Base-by-base conservation (phyloP, 176 grass and related monocot genomes). In the Triticum turgidum region DNA sequence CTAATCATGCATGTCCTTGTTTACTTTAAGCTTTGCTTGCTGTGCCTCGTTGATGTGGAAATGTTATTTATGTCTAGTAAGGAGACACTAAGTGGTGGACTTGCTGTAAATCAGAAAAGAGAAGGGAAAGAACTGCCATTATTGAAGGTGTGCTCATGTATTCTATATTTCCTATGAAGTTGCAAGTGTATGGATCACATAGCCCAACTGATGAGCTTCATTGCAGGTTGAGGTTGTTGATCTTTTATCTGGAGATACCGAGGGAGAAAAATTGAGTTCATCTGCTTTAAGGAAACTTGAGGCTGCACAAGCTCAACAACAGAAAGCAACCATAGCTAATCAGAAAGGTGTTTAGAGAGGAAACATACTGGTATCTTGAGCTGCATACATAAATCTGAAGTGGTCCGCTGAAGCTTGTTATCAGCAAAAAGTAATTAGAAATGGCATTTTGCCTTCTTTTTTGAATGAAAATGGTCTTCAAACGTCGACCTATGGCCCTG, bases 191-290 rank as follows among this genome's bases (percentile, higher is more conserved):
- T 81, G 54, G 15, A 37, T 17, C 76, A 67, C 72, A 25, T 61
- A 62, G 49, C 17, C 41, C 41, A 73, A 61, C 49, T 69, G 34
- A 85, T 80, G 39, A 21, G 39, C 59, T 83, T 20, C 61, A 35
- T 86, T 87, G 65, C 80, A 94, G 92, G 77, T 91, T 87, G 89
- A 94, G 77, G 89, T 94, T 78, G 84, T 94, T 62, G 92, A 94
- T 89, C 89, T 94, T 30, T 70, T 94, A 73, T 94, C 89, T 15
- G 89, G 86, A 74, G 81, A 80, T 9, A 78, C 54, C 0, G 56
- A 84, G 12, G 92, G 89, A 2, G 77, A 59, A 49, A 94, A 94
- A 71, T n/a, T 94, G 49, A 94, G 92, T 82, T 94, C 92, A 38
- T 89, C 92, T 73, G 83, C 87, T 61, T 76, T 91, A 77, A 86